These are phyloP conservation scores for Colletotrichum theobromicola DNA, from an alignment of 2,329 filamentous ascomycete genomes.

Conservation along the genomic window DNA sequence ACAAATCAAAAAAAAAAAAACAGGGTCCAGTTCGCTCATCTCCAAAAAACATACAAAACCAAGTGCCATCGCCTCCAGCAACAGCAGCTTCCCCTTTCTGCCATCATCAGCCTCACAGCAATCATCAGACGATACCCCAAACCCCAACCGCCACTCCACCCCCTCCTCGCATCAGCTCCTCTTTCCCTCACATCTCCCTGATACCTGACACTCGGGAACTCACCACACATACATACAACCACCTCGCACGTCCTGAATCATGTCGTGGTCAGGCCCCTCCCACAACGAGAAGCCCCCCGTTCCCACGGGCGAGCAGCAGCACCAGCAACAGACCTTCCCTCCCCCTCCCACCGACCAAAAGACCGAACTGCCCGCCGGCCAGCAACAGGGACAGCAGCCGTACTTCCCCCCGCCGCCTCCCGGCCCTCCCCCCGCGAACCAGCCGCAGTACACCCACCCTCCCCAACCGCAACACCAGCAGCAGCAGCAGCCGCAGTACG, in stretches of 20 bases:
- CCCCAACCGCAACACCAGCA: conserved; percentile 5
- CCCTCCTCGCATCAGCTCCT: not conserved
- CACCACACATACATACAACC: not conserved
- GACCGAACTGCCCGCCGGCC: conserved; percentile 6
- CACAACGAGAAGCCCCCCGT: conserved; percentile 22
- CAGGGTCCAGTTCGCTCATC: not conserved
- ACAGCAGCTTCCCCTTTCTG: not conserved
- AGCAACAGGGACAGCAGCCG: not conserved
- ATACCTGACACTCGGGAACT: not conserved
- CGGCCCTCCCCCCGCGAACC: conserved; percentile 10
- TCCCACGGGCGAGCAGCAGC: conserved; percentile 7
- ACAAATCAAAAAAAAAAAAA: not conserved
- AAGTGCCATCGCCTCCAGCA: not conserved
- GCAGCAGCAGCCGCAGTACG: not conserved
- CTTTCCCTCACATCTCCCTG: not conserved
- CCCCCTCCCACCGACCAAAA: not conserved
- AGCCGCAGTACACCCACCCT: conserved; percentile 12
- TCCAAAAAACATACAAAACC: conserved; percentile 5
- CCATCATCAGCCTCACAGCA: not conserved
- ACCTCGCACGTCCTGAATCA: not conserved
- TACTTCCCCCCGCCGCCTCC: conserved; percentile 23
- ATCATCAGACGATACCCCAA: not conserved
- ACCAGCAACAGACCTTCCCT: not conserved
- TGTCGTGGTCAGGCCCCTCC: conserved; percentile 10
- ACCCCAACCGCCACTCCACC: not conserved